phyloP scores from a whole-genome alignment of 768 basidiomycete genomes.

The Phallus indusiatus region DNA sequence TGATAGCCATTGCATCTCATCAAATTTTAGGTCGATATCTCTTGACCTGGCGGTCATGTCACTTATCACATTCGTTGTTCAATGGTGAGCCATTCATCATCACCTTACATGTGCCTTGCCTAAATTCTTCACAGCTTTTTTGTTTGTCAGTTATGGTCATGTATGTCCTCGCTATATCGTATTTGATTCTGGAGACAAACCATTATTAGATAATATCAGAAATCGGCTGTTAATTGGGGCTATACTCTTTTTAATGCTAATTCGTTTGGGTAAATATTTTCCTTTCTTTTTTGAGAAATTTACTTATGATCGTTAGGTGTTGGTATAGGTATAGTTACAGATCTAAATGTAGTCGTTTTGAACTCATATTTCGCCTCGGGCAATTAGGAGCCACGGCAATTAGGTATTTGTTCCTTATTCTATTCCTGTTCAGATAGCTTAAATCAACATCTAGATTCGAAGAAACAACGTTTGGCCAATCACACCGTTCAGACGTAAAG shows the following conservation, averaged over 20 bases:
- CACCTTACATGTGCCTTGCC: not conserved
- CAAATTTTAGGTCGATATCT: not conserved
- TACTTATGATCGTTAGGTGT: not conserved
- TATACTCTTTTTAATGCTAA: constrained; percentile 1
- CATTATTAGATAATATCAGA: not conserved
- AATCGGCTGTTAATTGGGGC: not conserved
- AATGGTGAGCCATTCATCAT: not conserved
- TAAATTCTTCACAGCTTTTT: not conserved
- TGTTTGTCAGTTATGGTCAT: not conserved
- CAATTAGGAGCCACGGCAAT: not conserved
- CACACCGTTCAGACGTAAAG: not conserved
- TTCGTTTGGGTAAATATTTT: not conserved
- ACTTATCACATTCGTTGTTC: constrained; percentile 1
- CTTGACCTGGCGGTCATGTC: not conserved
- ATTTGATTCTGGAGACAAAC: not conserved
- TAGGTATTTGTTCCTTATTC: not conserved
- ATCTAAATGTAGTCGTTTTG: not conserved
- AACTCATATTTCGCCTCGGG: not conserved
- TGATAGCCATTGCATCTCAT: not conserved
- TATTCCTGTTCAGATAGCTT: not conserved
- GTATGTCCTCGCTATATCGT: not conserved
- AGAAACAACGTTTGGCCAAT: not conserved
- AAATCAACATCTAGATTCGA: not conserved
- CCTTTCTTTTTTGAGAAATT: not conserved
- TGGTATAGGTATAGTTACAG: not conserved